Evolutionary conservation across 106 monocot species (phyloP).

Genomic region (Dendrobium catenatum): DNA sequence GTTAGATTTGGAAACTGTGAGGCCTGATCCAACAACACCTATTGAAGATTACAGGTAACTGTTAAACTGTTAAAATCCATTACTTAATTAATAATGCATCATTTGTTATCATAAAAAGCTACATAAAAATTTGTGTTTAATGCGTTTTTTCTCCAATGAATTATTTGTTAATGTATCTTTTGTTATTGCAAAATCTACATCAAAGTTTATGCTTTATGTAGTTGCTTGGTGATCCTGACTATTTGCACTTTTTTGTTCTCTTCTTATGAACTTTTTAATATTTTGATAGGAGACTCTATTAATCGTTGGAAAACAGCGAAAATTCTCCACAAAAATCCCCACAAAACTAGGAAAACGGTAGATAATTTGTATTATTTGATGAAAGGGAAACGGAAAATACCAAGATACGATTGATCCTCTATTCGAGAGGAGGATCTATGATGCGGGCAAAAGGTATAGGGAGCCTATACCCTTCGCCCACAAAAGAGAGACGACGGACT

Average conservation of each 20-base stretch:
- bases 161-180: background rate
- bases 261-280: background rate
- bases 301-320: too few species aligned
- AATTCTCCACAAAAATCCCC: too few species aligned
- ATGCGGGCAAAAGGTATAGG: too few species aligned
- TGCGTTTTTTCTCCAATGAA: background rate
- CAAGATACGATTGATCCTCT: too few species aligned
- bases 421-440: too few species aligned
- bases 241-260: background rate
- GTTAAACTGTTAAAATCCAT: background rate
- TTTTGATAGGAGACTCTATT: background rate
- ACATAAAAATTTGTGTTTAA: background rate
- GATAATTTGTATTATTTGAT: too few species aligned
- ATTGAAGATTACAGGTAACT: slow-evolving; percentile 92
- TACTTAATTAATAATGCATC: background rate
- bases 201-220: background rate
- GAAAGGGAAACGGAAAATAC: too few species aligned
- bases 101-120: background rate
- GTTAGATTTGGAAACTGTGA: slow-evolving; percentile 84
- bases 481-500: too few species aligned
- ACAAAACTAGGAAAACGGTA: too few species aligned
- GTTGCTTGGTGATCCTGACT: background rate
- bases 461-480: too few species aligned
- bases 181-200: background rate
- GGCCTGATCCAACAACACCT: slow-evolving; percentile 74